A percentile compares a stretch with the other conserved stretches of the same genome.
Evolutionary conservation across 257 asterid genomes (phyloP).

Genomic region (Verbascum thapsus): DNA sequence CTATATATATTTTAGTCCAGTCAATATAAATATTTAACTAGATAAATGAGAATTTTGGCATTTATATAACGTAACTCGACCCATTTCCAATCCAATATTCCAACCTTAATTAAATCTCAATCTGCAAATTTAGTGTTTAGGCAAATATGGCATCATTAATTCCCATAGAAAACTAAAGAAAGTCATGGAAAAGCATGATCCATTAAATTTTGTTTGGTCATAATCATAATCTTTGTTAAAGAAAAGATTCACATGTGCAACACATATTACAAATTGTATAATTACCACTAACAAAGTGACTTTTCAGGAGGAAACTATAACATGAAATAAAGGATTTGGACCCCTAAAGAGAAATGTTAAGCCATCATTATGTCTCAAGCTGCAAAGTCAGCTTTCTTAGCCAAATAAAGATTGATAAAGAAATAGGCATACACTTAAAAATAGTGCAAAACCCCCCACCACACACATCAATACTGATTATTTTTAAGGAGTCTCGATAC

Average conservation of each 20-base stretch:
- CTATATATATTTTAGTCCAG: too few relatives aligned
- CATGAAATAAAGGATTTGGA: conserved; percentile 41
- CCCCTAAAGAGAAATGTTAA: conserved; percentile 41
- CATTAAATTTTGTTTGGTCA: conserved; percentile 27
- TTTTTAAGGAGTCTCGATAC: too few relatives aligned
- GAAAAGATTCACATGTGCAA: conserved; percentile 9
- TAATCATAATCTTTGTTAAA: conserved; percentile 4
- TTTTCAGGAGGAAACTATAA: conserved; percentile 27
- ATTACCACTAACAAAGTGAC: conserved; percentile 24
- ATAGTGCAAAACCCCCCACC: not conserved
- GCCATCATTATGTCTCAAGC: conserved; percentile 62
- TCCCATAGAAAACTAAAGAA: not conserved
- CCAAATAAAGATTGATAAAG: conserved; percentile 26
- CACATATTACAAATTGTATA: conserved; percentile 12
- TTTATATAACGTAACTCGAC: too few relatives aligned
- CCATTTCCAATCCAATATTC: too few relatives aligned
- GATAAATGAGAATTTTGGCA: too few relatives aligned
- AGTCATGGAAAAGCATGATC: conserved; percentile 23
- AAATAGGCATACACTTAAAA: not conserved
- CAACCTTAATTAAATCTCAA: conserved; percentile 9
- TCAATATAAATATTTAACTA: too few relatives aligned
- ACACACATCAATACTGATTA: too few relatives aligned
- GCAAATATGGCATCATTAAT: conserved; percentile 13
- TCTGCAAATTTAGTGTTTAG: conserved; percentile 4
- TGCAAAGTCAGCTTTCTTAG: conserved; percentile 46